Evolutionary conservation across 306 rosid genomes (phyloP).

Genomic region (Dalbergia oliveri): DNA sequence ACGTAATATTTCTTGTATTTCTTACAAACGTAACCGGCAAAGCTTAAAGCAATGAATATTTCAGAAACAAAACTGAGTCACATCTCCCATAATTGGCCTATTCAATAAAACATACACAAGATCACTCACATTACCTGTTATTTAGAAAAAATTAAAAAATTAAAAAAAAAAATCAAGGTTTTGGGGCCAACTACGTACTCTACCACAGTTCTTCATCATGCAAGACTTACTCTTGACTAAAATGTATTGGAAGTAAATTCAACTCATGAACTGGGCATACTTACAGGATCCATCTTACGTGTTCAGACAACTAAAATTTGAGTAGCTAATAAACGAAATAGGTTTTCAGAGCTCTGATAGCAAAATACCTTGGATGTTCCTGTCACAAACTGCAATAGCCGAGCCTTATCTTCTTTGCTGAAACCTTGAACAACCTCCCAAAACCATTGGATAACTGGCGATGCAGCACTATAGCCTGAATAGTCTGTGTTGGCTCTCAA

Average conservation of each 20-base stretch:
- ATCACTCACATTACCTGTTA: background rate
- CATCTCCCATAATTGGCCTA: background rate
- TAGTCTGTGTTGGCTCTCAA: slow-evolving; percentile 97
- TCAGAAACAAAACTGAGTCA: background rate
- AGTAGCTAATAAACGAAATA: slow-evolving; percentile 4
- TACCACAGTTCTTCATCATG: no score
- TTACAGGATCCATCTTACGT: background rate
- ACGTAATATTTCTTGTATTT: background rate
- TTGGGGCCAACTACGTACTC: no score
- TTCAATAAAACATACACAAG: background rate
- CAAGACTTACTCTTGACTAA: slow-evolving; percentile 5
- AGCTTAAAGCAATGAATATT: background rate
- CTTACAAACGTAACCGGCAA: slow-evolving; percentile 11
- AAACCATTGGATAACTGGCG: slow-evolving; percentile 95
- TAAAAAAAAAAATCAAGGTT: no score
- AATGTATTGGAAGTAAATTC: slow-evolving; percentile 16
- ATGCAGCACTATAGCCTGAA: slow-evolving; percentile 93
- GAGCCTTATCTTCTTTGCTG: slow-evolving; percentile 98
- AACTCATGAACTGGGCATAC: background rate
- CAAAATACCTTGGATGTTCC: slow-evolving; percentile 95
- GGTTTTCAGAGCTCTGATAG: slow-evolving; percentile 27
- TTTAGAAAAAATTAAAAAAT: no score
- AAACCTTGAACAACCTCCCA: slow-evolving; percentile 97
- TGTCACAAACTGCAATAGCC: slow-evolving; percentile 97
- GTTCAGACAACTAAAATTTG: slow-evolving; percentile 24